Evolutionary conservation across 1,284 basidiomycete species (phyloP), one percentile per base, ranked within the genome.

Genomic region (Malassezia yamatoensis): DNA sequence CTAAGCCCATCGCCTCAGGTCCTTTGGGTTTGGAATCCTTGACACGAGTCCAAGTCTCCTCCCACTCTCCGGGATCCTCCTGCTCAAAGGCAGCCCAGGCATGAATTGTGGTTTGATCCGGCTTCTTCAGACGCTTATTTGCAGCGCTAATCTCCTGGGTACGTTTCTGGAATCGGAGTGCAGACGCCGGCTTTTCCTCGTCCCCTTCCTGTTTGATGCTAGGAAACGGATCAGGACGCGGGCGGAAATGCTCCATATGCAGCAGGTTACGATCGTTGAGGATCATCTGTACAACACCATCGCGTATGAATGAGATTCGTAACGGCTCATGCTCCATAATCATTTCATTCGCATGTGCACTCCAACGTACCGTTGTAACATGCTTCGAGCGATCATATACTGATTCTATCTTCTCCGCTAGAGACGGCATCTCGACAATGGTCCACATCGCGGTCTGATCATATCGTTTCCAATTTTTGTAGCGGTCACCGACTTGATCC

Each of bases 11-110:
- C 0, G 87, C 90, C 76, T 98, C 90, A 20, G 93, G 94, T 87
- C 91, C 94, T 79, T 96, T 96, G 0, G 93, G 93, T 76, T 98
- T 98, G 2, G 83, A 81, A 75, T 98, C 94, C 0, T 83, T 87
- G 83, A 88, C 90, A 4, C 84, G 82, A 34, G 78, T 81, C 78
- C 88, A 98, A 0, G 78, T 82, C 77, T 98, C 93, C 64, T 93
- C 87, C 85, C 90, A 98, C 49, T 70, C 71, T 45, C 72, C 86
- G 62, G 90, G 84, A 32, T 79, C 79, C 20, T 87, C 85, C 6
- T 76, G 45, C 60, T 73, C 71, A 33, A 73, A 74, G 40, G 61
- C 63, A 5, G 67, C 63, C 72, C 72, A 74, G 21, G 62, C 58
- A 3, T 59, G 58, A 8, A 65, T 20, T 48, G 43, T 29, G 29